phyloP scores from a whole-genome alignment of 2,329 filamentous ascomycete species.

The Zymoseptoria pseudotritici region DNA sequence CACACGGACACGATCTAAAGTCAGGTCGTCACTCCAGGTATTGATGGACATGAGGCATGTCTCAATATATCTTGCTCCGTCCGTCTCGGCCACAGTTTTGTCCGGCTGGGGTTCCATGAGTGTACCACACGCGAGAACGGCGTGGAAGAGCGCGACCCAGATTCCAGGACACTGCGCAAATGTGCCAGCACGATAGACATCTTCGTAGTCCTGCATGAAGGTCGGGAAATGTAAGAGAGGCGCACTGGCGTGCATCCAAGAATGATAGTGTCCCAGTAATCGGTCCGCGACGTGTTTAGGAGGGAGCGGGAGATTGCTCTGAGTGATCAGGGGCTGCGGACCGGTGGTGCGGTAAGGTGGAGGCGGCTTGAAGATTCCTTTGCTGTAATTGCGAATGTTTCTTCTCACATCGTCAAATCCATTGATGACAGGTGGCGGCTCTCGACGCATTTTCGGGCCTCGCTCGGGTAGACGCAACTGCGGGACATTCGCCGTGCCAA shows the following conservation, averaged over 20 bases:
- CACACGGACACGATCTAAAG: conserved; percentile 66
- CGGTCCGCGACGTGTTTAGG: conserved; percentile 62
- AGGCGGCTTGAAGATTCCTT: conserved; percentile 73
- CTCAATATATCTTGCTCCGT: conserved; percentile 62
- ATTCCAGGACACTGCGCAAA: conserved; percentile 55
- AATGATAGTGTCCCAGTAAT: conserved; percentile 67
- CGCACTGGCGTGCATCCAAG: conserved; percentile 68
- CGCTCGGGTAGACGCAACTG: conserved; percentile 28
- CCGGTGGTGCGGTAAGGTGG: conserved; percentile 55
- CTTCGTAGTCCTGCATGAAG: conserved; percentile 68
- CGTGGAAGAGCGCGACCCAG: conserved; percentile 75
- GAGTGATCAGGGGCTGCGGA: conserved; percentile 38
- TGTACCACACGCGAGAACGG: conserved; percentile 73
- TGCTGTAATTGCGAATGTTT: conserved; percentile 66
- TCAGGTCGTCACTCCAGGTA: conserved; percentile 72
- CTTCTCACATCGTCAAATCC: conserved; percentile 65
- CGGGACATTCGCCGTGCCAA: conserved; percentile 19
- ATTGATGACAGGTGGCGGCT: conserved; percentile 53
- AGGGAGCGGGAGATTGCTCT: conserved; percentile 52
- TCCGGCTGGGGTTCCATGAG: conserved; percentile 57
- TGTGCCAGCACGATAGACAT: conserved; percentile 61
- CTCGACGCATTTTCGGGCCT: conserved; percentile 49
- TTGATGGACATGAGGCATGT: conserved; percentile 63
- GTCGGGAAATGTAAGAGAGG: conserved; percentile 85
- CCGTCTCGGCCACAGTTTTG: conserved; percentile 47